These are phyloP conservation scores for Knufia petricola DNA, from an alignment of 2,329 filamentous ascomycete species.

Conservation along the genomic window DNA sequence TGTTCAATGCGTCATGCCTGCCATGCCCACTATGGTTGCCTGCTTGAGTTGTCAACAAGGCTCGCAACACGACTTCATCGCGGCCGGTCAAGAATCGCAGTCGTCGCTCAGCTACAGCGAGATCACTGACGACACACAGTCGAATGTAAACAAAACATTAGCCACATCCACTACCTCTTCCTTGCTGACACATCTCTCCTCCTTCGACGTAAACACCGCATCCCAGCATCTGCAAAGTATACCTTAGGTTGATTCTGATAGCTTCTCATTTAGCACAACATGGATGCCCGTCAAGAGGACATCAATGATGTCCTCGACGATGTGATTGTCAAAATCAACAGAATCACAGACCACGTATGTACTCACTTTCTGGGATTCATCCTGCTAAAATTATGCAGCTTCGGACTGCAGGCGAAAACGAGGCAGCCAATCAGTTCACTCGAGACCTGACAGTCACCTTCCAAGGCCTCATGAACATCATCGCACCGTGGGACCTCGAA, in stretches of 20 bases:
- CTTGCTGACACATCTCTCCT: neutral
- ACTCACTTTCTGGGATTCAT: conserved; percentile 7
- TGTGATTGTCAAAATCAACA: conserved; percentile 21
- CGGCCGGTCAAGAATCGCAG: conserved; percentile 13
- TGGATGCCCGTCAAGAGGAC: conserved; percentile 16
- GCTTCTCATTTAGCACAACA: conserved; percentile 16
- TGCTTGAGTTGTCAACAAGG: neutral
- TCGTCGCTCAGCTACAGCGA: conserved; percentile 21
- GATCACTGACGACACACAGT: conserved; percentile 15
- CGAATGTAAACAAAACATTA: conserved; percentile 12
- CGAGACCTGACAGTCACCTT: conserved; percentile 29
- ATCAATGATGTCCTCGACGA: conserved; percentile 18
- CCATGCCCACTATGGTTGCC: conserved; percentile 3
- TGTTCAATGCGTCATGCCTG: neutral
- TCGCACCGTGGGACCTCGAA: conserved; percentile 23
- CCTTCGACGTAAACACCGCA: neutral
- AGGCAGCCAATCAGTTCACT: conserved; percentile 29
- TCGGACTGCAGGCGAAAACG: conserved; percentile 24
- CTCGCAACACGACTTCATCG: neutral
- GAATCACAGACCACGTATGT: conserved; percentile 23
- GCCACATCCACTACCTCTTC: neutral
- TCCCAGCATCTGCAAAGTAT: neutral
- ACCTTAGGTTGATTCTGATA: conserved; percentile 14
- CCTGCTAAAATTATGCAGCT: conserved; percentile 25
- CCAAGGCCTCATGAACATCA: conserved; percentile 21